These are phyloP conservation scores for Ilex paraguariensis DNA, from an alignment of 305 asterid species.

Conservation along the genomic window DNA sequence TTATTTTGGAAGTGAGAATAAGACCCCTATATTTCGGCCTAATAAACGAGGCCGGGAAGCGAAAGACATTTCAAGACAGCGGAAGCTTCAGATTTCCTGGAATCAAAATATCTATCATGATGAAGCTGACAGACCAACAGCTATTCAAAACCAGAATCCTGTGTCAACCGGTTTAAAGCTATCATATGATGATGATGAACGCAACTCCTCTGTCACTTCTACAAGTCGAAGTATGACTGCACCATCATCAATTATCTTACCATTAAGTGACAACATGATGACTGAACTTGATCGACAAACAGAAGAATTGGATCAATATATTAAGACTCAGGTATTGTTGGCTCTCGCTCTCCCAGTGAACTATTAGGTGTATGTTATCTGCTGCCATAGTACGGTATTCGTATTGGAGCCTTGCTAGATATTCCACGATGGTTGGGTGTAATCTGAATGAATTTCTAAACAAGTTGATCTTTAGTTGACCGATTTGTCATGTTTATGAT, in stretches of 20 bases:
- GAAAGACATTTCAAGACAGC: conserved; percentile 50
- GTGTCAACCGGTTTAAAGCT: conserved; percentile 85
- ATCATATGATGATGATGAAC: conserved; percentile 77
- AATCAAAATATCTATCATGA: conserved; percentile 39
- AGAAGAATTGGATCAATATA: conserved; percentile 55
- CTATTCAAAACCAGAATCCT: conserved; percentile 46
- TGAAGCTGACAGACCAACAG: conserved; percentile 38
- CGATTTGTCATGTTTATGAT: too few species aligned
- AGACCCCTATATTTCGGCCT: conserved; percentile 33
- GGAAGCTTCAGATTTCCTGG: conserved; percentile 44
- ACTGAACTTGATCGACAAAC: conserved; percentile 59
- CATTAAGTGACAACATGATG: conserved; percentile 44
- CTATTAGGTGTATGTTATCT: background rate
- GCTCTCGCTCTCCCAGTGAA: background rate
- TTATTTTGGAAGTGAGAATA: conserved; percentile 47
- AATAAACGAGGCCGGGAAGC: conserved; percentile 35
- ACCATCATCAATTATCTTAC: conserved; percentile 41
- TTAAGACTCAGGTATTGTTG: conserved; percentile 64
- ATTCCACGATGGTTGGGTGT: too few species aligned
- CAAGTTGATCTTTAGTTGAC: too few species aligned
- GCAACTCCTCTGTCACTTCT: conserved; percentile 66
- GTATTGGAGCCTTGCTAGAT: background rate
- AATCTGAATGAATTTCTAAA: too few species aligned
- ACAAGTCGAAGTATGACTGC: conserved; percentile 54
- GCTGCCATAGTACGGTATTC: background rate